Evolutionary conservation across 192 early-diverging fungal genomes (phyloP), one percentile per base, ranked within the genome.

Genomic region (Podila clonocystis): DNA sequence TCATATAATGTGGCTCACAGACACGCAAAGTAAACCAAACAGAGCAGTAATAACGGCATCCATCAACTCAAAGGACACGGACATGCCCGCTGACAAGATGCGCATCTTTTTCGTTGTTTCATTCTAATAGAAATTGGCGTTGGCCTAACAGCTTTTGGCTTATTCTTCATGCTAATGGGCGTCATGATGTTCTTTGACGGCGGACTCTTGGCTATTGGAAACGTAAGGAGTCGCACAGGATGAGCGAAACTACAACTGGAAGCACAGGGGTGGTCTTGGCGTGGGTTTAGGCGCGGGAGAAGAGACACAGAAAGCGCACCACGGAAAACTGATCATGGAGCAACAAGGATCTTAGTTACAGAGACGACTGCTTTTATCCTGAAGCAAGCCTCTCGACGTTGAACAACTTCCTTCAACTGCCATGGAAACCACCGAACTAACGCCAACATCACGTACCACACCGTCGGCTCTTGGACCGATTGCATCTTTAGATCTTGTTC

Each of bases 161-260:
- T 94, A 22, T 91, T 95, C 49, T 96, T 98, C 73, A 97, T 95
- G 89, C 75, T 97, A 15, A 84, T 98, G 71, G 97, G 97, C 52
- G 92, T 99, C n/a, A 70, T 97, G 65, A 84, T 99, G 82, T 92
- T 99, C 69, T 98, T 99, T 85, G 97, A 99, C 70, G 92, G 92
- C 2, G 97, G 97, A 3, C 83, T 99, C 26, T 86, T 99, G 49
- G 97, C 97, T 22, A 97, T 99, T 67, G 97, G 97, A 72, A 98
- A 99, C 84, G 95, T 96, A 92, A 84, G 89, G 52, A 34, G 22
- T 72, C 36, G 9, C 0, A 20, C 22, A 45, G 49, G 41, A 15
- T 45, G 41, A 45, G 12, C 17, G 11, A 1, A 31, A 34, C 22
- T 19, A 5, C 34, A 58, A 9, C 30, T 20, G n/a, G 15, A 45